These are phyloP conservation scores for Epichloe amarillans DNA, from an alignment of 2,329 filamentous ascomycete genomes.

Conservation along the genomic window DNA sequence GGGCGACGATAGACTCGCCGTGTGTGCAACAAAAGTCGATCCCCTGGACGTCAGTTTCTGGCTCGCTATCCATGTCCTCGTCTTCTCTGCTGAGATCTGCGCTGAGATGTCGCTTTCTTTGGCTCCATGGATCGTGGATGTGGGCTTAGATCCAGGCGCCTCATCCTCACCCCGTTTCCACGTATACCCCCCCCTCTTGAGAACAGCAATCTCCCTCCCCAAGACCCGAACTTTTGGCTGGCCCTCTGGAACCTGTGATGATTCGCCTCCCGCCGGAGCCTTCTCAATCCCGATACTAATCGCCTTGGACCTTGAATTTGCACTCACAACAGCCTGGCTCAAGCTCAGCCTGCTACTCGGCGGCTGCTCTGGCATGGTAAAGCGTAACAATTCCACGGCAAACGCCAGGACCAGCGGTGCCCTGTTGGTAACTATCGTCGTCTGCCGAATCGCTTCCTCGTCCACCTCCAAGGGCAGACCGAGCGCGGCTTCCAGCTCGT, in stretches of 20 bases:
- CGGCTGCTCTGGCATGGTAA: conserved; percentile 78
- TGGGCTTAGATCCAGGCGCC: neutral
- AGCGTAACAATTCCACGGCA: conserved; percentile 56
- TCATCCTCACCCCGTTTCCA: conserved; percentile 14
- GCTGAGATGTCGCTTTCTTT: conserved; percentile 1
- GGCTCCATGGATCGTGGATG: neutral
- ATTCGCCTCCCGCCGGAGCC: conserved; percentile 50
- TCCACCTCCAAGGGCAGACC: conserved; percentile 42
- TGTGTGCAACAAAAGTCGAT: conserved; percentile 45
- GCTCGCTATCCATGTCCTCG: conserved; percentile 36
- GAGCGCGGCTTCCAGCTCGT: conserved; percentile 50
- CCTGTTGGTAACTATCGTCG: conserved; percentile 58
- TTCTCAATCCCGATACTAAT: conserved; percentile 59
- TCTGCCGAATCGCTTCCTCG: conserved; percentile 44
- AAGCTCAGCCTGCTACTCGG: conserved; percentile 72
- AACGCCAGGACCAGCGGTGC: conserved; percentile 76
- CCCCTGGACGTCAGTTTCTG: conserved; percentile 35
- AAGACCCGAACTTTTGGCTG: conserved; percentile 62
- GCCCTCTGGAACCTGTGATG: conserved; percentile 60
- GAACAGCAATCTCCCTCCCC: conserved; percentile 58
- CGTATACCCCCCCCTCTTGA: conserved; percentile 64
- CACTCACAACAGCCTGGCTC: conserved; percentile 71
- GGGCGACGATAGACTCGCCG: conserved; percentile 21
- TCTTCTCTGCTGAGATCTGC: conserved; percentile 5
- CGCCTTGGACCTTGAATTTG: conserved; percentile 67